Evolutionary conservation across 169 alveolate genomes (phyloP).

Genomic region (Plasmodium cynomolgi): DNA sequence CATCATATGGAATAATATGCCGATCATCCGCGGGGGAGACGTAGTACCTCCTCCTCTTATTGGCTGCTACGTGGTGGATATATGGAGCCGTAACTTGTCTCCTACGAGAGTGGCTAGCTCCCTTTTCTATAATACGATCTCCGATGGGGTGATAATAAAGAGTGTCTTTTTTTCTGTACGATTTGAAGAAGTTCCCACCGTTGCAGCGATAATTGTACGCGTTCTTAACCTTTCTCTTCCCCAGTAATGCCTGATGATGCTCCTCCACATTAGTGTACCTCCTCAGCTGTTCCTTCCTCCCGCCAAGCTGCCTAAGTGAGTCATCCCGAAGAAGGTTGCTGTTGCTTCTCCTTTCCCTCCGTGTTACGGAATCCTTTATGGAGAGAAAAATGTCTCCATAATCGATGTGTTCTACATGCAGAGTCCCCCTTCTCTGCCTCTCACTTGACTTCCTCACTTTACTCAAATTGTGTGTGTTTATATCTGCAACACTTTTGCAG

Average conservation of each 20-base stretch:
- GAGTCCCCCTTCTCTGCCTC: conserved; percentile 5
- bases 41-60: background rate
- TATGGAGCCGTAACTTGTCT: background rate
- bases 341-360: background rate
- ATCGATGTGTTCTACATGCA: conserved; percentile 53
- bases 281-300: background rate
- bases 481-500: conserved; percentile 69
- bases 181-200: conserved; percentile 3
- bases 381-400: conserved; percentile 60
- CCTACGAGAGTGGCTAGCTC: background rate
- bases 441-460: conserved; percentile 13
- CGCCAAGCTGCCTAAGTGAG: background rate
- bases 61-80: background rate
- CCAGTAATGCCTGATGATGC: background rate
- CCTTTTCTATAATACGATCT: conserved; percentile 4
- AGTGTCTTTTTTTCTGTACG: conserved; percentile 1
- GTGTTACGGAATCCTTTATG: conserved; percentile 4
- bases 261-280: background rate
- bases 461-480: conserved; percentile 53
- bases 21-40: background rate
- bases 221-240: conserved; percentile 12
- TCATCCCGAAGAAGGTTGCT: conserved; percentile 6
- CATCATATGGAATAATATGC: conserved; percentile 13
- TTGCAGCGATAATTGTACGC: background rate
- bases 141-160: background rate